These are phyloP conservation scores for Thielaviopsis ethacetica DNA, from an alignment of 2,329 filamentous ascomycete genomes.

Conservation along the genomic window DNA sequence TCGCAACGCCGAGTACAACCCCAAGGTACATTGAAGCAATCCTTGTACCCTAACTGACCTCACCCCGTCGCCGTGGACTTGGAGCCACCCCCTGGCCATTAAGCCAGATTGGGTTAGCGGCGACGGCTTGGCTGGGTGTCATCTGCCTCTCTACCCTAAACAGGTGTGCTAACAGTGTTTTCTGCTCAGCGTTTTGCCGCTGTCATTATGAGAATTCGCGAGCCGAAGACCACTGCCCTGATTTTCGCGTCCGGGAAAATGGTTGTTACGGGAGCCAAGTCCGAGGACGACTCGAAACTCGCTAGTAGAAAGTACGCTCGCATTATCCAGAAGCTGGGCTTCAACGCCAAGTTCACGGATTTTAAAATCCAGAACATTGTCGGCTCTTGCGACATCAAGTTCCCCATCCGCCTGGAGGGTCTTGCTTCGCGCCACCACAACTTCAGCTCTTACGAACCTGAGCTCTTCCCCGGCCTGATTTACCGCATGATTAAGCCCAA, in stretches of 20 bases:
- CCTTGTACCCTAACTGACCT: background rate
- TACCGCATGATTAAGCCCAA: constrained; percentile 99
- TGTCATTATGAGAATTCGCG: constrained; percentile 98
- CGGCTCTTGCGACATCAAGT: constrained; percentile 97
- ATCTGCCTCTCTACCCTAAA: constrained; percentile 3
- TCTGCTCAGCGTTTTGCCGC: constrained; percentile 74
- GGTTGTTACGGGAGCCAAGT: constrained; percentile 97
- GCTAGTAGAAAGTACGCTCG: constrained; percentile 94
- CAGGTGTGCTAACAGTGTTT: constrained; percentile 18
- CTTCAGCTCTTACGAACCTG: constrained; percentile 97
- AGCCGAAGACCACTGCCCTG: constrained; percentile 93
- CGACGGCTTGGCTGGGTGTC: background rate
- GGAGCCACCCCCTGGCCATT: too few species aligned
- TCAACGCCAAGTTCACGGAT: constrained; percentile 98
- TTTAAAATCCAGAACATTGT: constrained; percentile 99
- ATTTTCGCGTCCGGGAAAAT: constrained; percentile 99
- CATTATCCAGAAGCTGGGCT: constrained; percentile 98
- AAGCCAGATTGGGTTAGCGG: too few species aligned
- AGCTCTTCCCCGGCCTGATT: constrained; percentile 96
- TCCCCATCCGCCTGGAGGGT: constrained; percentile 92
- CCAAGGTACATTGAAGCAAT: constrained; percentile 50
- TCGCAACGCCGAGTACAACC: constrained; percentile 96
- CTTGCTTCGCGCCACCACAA: constrained; percentile 95
- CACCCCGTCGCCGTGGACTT: background rate
- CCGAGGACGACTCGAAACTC: constrained; percentile 93